Base-by-base conservation (phyloP, 805 yeast species). In the Starmerella sirachaensis region DNA sequence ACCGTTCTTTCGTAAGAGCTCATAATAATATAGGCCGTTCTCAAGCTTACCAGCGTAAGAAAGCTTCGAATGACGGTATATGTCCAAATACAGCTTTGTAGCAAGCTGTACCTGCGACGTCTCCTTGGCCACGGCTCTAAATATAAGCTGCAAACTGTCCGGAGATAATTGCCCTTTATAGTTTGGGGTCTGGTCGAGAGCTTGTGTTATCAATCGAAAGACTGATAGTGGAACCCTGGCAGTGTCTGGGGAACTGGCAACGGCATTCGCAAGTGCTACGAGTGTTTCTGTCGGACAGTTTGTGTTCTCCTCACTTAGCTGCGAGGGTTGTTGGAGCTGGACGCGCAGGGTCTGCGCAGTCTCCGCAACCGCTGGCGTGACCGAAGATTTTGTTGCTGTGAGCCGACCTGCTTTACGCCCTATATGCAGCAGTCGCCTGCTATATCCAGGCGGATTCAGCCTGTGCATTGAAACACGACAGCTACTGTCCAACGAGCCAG, bases 21-120 rank as follows among this genome's bases (percentile, higher is more conserved):
- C 21, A 32, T 46, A 46, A 40, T 45, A 56, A 5, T 37, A 29
- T 23, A 45, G 18, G 2, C 54, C 56, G 30, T 54, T 55, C 20
- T 37, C 33, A 3, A 50, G 35, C 13, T 38, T 37, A 8, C 41
- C 45, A 3, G 23, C 23, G 0, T 22, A 16, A 6, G 35, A 13
- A 3, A 50, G 18, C 13, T 31, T 30, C 7, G 49, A 19, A 18
- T 44, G 41, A n/a, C 47, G 43, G 32, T 46, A 42, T 8, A 54
- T 34, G 9, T 38, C 37, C 31, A 51, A 26, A 36, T 49, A 54
- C 12, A 53, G 43, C 37, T 37, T 37, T 1, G 55, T 46, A 3
- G 48, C 42, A 13, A 46, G 39, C 6, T 42, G 35, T 14, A 41
- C 40, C n/a, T 31, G 29, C 3, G 42, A 13, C 8, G 22, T 34